These are phyloP conservation scores for Macrolepiota albuminosa DNA, from an alignment of 768 basidiomycete genomes.

Conservation along the genomic window DNA sequence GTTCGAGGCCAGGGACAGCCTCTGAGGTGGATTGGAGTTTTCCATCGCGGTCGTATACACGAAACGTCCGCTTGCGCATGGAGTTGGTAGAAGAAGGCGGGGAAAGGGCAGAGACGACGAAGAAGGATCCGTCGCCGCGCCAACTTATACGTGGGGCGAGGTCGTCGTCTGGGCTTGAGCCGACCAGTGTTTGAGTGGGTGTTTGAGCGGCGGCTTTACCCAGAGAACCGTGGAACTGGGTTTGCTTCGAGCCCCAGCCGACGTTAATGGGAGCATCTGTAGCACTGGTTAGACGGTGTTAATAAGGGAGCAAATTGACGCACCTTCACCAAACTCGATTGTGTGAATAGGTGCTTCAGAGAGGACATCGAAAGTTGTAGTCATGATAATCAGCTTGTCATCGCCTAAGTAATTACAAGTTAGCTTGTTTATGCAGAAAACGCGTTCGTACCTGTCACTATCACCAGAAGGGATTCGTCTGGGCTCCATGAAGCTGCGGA, in stretches of 20 bases:
- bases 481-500: slow-evolving; percentile 85
- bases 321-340: slow-evolving; percentile 83
- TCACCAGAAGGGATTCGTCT: slow-evolving; percentile 80
- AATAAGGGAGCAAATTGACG: not conserved
- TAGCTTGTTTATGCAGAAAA: not conserved
- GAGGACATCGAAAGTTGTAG: slow-evolving; percentile 81
- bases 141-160: slow-evolving; percentile 73
- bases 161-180: slow-evolving; percentile 70
- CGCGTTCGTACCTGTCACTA: slow-evolving; percentile 63
- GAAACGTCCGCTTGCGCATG: slow-evolving; percentile 49
- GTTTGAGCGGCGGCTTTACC: slow-evolving; percentile 80
- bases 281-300: slow-evolving; percentile 1
- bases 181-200: slow-evolving; percentile 33
- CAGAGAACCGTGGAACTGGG: slow-evolving; percentile 95
- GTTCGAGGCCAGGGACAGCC: slow-evolving; percentile 77
- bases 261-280: slow-evolving; percentile 89
- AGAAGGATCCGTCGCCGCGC: slow-evolving; percentile 91
- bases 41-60: slow-evolving; percentile 74
- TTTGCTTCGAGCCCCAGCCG: slow-evolving; percentile 96
- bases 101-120: slow-evolving; percentile 77
- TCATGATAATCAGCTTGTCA: slow-evolving; percentile 83
- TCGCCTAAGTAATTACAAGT: slow-evolving; percentile 39
- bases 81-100: slow-evolving; percentile 21
- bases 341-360: slow-evolving; percentile 73
- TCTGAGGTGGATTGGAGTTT: slow-evolving; percentile 83